These are phyloP conservation scores for Ceratocystis cubensis DNA, from an alignment of 2,329 filamentous ascomycete genomes.

Conservation along the genomic window DNA sequence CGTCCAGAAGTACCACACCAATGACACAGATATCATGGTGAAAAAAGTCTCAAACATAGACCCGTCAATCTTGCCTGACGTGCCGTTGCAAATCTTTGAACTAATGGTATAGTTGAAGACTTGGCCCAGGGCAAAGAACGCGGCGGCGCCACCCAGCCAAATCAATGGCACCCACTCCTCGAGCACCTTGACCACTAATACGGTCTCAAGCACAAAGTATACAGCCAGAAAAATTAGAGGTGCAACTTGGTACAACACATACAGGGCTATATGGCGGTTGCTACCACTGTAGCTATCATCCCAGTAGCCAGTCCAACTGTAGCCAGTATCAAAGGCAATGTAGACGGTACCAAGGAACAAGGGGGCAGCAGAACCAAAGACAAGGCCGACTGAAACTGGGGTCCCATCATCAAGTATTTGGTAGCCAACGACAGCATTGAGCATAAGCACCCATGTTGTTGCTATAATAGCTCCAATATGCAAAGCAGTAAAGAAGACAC, in stretches of 20 bases:
- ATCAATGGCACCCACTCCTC: conserved; percentile 89
- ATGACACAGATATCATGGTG: conserved; percentile 69
- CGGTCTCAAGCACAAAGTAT: conserved; percentile 71
- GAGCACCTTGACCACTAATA: conserved; percentile 74
- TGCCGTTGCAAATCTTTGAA: conserved; percentile 75
- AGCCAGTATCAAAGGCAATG: conserved; percentile 87
- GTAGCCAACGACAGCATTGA: conserved; percentile 86
- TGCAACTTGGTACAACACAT: conserved; percentile 83
- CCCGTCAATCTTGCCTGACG: conserved; percentile 77
- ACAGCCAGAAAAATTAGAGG: conserved; percentile 80
- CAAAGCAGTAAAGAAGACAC: conserved; percentile 73
- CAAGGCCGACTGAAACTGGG: conserved; percentile 63
- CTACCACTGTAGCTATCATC: conserved; percentile 45
- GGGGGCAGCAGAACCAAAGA: conserved; percentile 54
- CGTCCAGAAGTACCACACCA: conserved; percentile 93
- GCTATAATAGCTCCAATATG: conserved; percentile 84
- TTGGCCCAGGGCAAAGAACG: conserved; percentile 84
- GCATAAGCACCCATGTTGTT: conserved; percentile 77
- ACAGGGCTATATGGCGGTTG: conserved; percentile 70
- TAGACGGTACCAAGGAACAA: conserved; percentile 88
- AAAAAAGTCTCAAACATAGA: conserved; percentile 88
- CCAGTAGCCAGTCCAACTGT: conserved; percentile 72
- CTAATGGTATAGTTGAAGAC: conserved; percentile 95
- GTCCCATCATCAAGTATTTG: conserved; percentile 93
- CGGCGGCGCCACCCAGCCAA: conserved; percentile 58